These are phyloP conservation scores for Sphaceloma murrayae DNA, from an alignment of 2,329 filamentous ascomycete genomes.

Conservation along the genomic window DNA sequence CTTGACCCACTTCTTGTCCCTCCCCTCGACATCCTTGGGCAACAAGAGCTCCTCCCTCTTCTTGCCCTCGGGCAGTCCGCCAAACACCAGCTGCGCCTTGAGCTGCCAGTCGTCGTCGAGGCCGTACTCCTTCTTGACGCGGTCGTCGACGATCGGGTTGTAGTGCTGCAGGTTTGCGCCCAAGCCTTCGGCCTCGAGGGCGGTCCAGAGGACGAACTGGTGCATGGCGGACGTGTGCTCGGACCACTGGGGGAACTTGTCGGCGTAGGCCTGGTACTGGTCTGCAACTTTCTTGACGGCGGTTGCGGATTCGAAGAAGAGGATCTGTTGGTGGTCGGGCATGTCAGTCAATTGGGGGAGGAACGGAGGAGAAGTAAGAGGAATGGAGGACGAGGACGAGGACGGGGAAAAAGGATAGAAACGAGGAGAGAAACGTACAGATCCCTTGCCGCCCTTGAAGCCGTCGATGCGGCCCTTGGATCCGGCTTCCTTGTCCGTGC, in stretches of 20 bases:
- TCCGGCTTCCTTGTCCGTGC: slow-evolving; percentile 48
- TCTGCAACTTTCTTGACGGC: slow-evolving; percentile 57
- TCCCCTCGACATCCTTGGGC: slow-evolving; percentile 16
- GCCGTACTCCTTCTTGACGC: slow-evolving; percentile 59
- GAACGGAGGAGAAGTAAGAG: neutral
- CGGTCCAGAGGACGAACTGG: slow-evolving; percentile 71
- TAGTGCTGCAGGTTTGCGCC: slow-evolving; percentile 91
- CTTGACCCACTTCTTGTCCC: slow-evolving; percentile 19
- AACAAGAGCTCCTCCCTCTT: slow-evolving; percentile 8
- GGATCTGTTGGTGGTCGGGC: slow-evolving; percentile 34
- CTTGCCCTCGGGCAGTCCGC: slow-evolving; percentile 38
- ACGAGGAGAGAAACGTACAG: slow-evolving; percentile 43
- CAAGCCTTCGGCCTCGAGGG: slow-evolving; percentile 71
- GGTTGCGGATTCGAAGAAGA: slow-evolving; percentile 76
- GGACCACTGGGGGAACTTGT: slow-evolving; percentile 70
- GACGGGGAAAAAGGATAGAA: neutral
- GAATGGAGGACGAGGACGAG: neutral
- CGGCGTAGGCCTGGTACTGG: slow-evolving; percentile 63
- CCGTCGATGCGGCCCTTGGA: slow-evolving; percentile 43
- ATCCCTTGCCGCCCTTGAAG: slow-evolving; percentile 67
- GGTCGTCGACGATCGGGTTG: slow-evolving; percentile 72
- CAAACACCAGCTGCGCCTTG: slow-evolving; percentile 74
- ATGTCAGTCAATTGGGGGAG: neutral
- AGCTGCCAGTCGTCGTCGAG: slow-evolving; percentile 66
- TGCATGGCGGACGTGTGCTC: slow-evolving; percentile 72